A percentile compares a stretch with the other conserved stretches of the same genome.
These are phyloP conservation scores for Geotrichum aggregatum DNA, from an alignment of 1,139 yeast species.

Conservation along the genomic window DNA sequence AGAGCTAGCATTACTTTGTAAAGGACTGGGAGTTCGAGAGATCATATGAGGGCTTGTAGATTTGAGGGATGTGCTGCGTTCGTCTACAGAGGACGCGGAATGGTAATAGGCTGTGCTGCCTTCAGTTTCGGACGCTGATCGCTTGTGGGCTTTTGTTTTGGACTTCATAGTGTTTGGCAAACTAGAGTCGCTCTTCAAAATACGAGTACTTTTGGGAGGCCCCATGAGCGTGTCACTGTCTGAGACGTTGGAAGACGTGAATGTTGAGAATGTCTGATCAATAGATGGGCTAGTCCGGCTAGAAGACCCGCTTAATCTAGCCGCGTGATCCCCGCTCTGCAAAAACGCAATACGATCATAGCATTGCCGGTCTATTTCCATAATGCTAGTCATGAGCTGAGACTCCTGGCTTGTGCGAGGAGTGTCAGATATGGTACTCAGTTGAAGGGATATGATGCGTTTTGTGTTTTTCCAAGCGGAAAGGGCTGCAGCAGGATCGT, in stretches of 20 bases:
- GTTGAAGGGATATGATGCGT: constrained; percentile 29
- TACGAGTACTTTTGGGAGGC: neutral
- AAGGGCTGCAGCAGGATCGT: constrained; percentile 33
- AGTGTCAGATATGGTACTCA: constrained; percentile 31
- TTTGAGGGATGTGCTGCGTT: neutral
- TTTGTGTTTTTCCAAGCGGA: constrained; percentile 35
- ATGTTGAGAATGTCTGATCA: neutral
- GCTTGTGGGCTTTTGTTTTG: constrained; percentile 1
- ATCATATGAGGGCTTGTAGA: constrained; percentile 8
- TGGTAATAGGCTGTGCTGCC: constrained; percentile 10
- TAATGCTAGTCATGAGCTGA: constrained; percentile 34
- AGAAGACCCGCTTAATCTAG: neutral
- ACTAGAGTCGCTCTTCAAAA: constrained; percentile 6
- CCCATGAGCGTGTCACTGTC: neutral
- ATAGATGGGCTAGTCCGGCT: too few species aligned
- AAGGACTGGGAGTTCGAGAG: constrained; percentile 12
- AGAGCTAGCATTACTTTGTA: neutral
- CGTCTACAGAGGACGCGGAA: constrained; percentile 17
- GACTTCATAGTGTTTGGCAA: neutral
- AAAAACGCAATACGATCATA: constrained; percentile 35
- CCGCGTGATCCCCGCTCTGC: neutral
- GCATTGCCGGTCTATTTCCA: constrained; percentile 39
- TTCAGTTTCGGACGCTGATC: constrained; percentile 7
- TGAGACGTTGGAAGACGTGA: neutral
- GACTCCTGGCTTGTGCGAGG: constrained; percentile 33